phyloP scores from a whole-genome alignment of 345 rosid genomes.

The Acer saccharum region DNA sequence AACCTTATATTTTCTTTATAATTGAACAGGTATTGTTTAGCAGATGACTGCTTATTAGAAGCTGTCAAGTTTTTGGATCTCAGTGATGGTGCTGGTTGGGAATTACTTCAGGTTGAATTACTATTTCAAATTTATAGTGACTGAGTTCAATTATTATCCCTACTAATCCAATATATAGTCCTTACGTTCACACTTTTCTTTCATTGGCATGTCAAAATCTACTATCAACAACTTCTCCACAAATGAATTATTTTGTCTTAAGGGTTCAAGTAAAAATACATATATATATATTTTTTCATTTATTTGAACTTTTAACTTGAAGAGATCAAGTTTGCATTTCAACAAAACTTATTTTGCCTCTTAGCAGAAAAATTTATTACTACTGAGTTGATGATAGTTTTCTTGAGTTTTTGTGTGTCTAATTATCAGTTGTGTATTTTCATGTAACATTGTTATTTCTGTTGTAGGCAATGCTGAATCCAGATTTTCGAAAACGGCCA shows the following conservation, averaged over 20 bases:
- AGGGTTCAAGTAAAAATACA: neutral
- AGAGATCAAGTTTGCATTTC: neutral
- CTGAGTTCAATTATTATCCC: neutral
- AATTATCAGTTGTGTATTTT: neutral
- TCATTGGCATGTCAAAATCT: neutral
- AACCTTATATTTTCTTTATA: neutral
- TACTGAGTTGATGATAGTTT: neutral
- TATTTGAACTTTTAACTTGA: neutral
- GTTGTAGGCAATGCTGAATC: conserved; percentile 80
- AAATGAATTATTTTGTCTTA: no score
- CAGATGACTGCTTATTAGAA: conserved; percentile 80
- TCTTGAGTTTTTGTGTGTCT: neutral
- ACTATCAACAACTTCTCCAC: neutral
- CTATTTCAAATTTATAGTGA: neutral
- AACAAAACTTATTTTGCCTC: neutral
- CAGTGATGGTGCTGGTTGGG: conserved; percentile 86
- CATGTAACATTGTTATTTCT: neutral
- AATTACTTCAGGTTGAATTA: conserved; percentile 76
- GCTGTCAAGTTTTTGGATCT: conserved; percentile 88
- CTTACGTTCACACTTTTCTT: neutral
- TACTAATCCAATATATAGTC: neutral
- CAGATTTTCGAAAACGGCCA: conserved; percentile 78
- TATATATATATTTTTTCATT: no score
- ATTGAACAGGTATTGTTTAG: conserved; percentile 78
- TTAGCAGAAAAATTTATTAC: neutral